Evolutionary conservation across 371 early-diverging fungal genomes (phyloP), one percentile per base, ranked within the genome.

Genomic region (Paraphysoderma sedebokerense): DNA sequence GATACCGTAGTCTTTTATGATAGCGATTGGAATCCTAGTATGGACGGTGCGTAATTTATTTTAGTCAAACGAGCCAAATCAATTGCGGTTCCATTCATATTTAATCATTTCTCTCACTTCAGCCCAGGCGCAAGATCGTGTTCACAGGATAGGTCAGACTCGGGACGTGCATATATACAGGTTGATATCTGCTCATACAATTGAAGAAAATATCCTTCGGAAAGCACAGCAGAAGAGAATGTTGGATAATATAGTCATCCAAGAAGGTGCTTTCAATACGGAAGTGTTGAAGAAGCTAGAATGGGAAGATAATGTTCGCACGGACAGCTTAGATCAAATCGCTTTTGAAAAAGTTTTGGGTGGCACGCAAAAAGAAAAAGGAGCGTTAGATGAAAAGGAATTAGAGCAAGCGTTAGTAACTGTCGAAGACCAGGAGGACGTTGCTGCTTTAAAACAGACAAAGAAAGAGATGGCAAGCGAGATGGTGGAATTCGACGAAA

Each of bases 1-100:
- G 90, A 91, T 51, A 85, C 88, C 0, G 92, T 92, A 9, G 81
- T 97, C 37, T 89, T 95, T 54, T 93, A 87, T 51, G 97, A 96
- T 62, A 78, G 80, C 29, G 92, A 92, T 56, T 95, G 93, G 92
- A 95, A 95, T 64, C 96, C 93, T 5, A 81, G 80, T 4, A 85
- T 84, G 82, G 84, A 77, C 41, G 62, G 70, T 15, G 71, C 76
- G 49, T 74, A n/a, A n/a, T n/a, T n/a, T n/a, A n/a, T n/a, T n/a
- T n/a, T n/a, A n/a, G 72, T 46, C 76, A 75, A 41, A 63, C 61
- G 47, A 60, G 67, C 58, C 65, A 55, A 19, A 26, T 15, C 28
- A 31, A 13, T 17, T 29, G 29, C 38, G 20, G 13, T 46, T 44
- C 37, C 17, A 8, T 27, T 30, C 27, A 19, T 23, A 31, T 8